Conservation (phyloP, 192 early-diverging fungal species). For the Chytriomyces hyalinus region DNA sequence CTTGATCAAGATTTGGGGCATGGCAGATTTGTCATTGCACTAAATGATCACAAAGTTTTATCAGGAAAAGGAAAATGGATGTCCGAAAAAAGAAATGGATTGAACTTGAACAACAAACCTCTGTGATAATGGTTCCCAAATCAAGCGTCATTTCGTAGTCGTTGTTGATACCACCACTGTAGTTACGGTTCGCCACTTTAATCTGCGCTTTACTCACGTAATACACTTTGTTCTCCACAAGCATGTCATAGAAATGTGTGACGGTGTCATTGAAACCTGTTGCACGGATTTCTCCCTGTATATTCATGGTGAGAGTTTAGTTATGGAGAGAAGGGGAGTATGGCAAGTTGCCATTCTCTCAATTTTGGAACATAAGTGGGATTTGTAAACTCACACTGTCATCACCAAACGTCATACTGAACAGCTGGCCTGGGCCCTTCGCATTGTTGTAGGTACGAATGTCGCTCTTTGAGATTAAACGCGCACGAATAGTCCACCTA, state of each 20-base stretch:
- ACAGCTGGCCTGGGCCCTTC: constrained; percentile 81
- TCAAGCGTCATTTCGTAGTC: constrained; percentile 93
- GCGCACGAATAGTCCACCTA: constrained; percentile 93
- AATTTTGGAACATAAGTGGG: not conserved
- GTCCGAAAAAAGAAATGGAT: constrained; percentile 13
- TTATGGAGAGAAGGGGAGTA: not conserved
- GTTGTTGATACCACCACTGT: constrained; percentile 75
- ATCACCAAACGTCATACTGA: constrained; percentile 87
- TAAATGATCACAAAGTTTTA: constrained; percentile 27
- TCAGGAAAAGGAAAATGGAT: not conserved
- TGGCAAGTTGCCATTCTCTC: too few species aligned
- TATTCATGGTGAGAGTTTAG: too few species aligned
- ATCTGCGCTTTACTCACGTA: constrained; percentile 81
- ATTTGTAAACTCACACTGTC: constrained; percentile 67
- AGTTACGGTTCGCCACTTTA: constrained; percentile 79
- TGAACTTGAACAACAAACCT: constrained; percentile 37
- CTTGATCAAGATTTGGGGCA: constrained; percentile 67
- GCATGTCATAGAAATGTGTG: constrained; percentile 72
- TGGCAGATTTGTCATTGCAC: constrained; percentile 56
- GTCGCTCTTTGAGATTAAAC: constrained; percentile 82
- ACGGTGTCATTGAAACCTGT: constrained; percentile 93
- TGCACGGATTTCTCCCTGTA: constrained; percentile 91
- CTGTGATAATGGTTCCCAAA: constrained; percentile 65
- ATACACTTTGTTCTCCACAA: constrained; percentile 80
- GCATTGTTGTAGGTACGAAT: constrained; percentile 83